These are phyloP conservation scores for Cladorrhinum sp. DNA, from an alignment of 2,329 filamentous ascomycete genomes.

Conservation along the genomic window DNA sequence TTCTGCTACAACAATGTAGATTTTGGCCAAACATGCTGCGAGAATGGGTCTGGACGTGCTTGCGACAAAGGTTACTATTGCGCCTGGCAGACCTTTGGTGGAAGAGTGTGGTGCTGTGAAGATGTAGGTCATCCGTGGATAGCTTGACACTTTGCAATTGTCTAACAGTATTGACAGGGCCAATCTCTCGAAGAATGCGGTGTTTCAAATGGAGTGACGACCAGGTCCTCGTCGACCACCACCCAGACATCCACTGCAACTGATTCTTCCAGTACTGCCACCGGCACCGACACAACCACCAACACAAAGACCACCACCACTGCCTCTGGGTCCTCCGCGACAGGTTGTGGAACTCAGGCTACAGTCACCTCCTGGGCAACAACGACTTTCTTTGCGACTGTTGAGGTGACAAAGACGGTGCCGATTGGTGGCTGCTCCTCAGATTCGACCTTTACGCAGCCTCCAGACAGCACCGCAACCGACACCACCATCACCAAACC, in stretches of 20 bases:
- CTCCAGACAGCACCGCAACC: neutral
- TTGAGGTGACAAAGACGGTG: conserved; percentile 16
- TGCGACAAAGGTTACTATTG: conserved; percentile 27
- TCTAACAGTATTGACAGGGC: conserved; percentile 11
- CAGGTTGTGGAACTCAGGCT: conserved; percentile 1
- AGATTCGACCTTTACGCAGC: neutral
- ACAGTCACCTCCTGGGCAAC: conserved; percentile 20
- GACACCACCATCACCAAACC: conserved; percentile 3
- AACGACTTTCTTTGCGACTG: conserved; percentile 16
- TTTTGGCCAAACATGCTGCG: conserved; percentile 26
- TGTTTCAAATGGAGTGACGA: neutral
- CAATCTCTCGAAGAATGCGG: conserved; percentile 24
- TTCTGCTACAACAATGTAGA: conserved; percentile 28
- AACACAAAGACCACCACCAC: neutral
- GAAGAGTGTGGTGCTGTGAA: conserved; percentile 26
- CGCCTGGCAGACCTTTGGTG: conserved; percentile 25
- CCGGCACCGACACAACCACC: neutral
- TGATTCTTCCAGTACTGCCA: neutral
- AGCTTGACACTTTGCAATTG: neutral
- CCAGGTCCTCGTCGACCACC: conserved; percentile 1
- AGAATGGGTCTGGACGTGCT: conserved; percentile 27
- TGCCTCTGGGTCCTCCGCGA: neutral
- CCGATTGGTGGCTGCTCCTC: neutral
- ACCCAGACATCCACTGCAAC: neutral
- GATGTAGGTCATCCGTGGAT: conserved; percentile 20